Evolutionary conservation across 306 rosid genomes (phyloP), one percentile per base, ranked within the genome.

Genomic region (Canavalia gladiata): DNA sequence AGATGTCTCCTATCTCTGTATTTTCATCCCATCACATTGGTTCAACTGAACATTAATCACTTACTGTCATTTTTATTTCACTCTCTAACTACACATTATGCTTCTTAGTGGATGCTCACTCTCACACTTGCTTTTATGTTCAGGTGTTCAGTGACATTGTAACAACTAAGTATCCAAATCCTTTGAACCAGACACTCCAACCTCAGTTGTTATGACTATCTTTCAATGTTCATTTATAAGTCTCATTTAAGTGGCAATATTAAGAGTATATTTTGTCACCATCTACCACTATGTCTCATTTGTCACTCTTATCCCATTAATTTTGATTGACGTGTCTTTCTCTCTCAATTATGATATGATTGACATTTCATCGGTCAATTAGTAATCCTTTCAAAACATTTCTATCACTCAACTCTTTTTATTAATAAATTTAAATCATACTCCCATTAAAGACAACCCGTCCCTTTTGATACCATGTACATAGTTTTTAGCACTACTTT

Each of bases 141-240:
- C 79, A 75, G 79, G 57, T 75, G 81, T 65, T 77, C 54, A 50
- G 41, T 50, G 70, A 37, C 74, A 65, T 49, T 6, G 54, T 28
- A 29, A 65, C 74, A 77, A 39, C 25, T 13, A 78, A 42, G 5
- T 8, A 54, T 67, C 75, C 58, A 67, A 52, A 55, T 78, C 34
- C 67, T 39, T 67, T 39, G 75, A 66, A 77, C 73, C 57, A 42
- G 69, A 45, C 80, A 75, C 57, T 13, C 57, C 58, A 31, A 33
- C 42, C 74, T 31, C 9, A 8, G 74, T 54, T 37, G n/a, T 28
- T 52, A 6, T 46, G 55, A 56, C 43, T 74, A 12, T 34, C 7
- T 57, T 67, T 68, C 64, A 1, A 72, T 35, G 31, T 43, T 72
- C 1, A 68, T 45, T 50, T 68, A 29, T 28, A 30, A 37, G 30